Conservation (phyloP, 306 rosid species). For the Citrullus colocynthis region DNA sequence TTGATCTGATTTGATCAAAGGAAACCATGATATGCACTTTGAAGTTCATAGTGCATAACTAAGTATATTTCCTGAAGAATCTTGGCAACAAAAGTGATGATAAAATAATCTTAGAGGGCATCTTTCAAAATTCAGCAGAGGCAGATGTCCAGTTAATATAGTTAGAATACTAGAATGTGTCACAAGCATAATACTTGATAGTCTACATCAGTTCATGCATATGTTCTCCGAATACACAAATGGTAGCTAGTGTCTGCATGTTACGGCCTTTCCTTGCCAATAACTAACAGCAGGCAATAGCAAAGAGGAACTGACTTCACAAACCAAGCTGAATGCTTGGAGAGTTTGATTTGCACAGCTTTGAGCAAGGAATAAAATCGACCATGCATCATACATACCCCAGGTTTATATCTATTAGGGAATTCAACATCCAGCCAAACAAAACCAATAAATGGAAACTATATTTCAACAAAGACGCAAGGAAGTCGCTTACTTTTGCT, state of each 20-base stretch:
- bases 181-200: background rate
- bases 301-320: background rate
- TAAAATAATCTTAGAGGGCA: background rate
- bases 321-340: background rate
- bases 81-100: background rate
- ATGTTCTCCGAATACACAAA: background rate
- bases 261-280: background rate
- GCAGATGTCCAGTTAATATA: background rate
- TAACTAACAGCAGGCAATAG: background rate
- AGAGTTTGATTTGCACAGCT: background rate
- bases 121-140: background rate
- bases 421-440: background rate
- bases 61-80: background rate
- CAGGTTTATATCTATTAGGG: background rate
- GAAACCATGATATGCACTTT: background rate
- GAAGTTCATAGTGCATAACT: background rate
- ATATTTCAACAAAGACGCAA: background rate
- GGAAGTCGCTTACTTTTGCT: slow-evolving; percentile 40
- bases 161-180: background rate
- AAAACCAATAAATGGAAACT: background rate
- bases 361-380: background rate
- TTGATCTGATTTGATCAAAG: background rate
- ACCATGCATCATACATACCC: background rate
- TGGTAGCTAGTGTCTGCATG: background rate
- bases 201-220: background rate